Conservation (phyloP, 352 stramenopile species). For the Pythium sp. region DNA sequence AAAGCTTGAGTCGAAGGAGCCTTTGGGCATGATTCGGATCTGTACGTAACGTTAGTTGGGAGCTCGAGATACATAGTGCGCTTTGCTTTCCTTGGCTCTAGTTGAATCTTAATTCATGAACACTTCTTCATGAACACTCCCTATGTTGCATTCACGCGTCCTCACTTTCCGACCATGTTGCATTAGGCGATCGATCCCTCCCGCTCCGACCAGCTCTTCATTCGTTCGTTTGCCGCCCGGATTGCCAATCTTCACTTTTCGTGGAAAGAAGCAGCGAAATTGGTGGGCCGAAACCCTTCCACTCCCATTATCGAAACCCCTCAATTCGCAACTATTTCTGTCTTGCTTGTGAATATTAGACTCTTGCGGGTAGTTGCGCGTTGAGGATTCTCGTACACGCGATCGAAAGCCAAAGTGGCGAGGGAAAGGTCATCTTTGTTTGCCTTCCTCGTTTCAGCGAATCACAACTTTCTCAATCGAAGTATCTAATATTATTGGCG, state of each 20-base stretch:
- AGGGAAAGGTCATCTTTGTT: not conserved
- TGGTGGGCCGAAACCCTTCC: not conserved
- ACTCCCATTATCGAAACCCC: not conserved
- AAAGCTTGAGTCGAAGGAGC: not conserved
- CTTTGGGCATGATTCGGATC: not conserved
- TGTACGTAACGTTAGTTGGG: too few species aligned
- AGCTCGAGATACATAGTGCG: not conserved
- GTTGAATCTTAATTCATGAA: not conserved
- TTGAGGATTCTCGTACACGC: not conserved
- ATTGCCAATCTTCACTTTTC: not conserved
- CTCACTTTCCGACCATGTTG: not conserved
- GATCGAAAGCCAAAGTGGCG: not conserved
- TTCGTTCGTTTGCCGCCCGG: not conserved
- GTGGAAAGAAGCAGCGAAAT: not conserved
- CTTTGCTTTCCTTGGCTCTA: not conserved
- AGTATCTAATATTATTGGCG: not conserved
- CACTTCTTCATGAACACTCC: too few species aligned
- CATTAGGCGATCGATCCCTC: not conserved
- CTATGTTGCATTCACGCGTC: not conserved
- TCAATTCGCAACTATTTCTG: not conserved
- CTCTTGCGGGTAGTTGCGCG: not conserved
- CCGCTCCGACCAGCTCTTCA: not conserved
- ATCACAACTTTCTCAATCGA: not conserved
- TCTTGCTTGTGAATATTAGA: too few species aligned
- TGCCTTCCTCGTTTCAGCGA: not conserved